Evolutionary conservation across 2,329 filamentous ascomycete species (phyloP).

Genomic region (Coniochaeta sp.): DNA sequence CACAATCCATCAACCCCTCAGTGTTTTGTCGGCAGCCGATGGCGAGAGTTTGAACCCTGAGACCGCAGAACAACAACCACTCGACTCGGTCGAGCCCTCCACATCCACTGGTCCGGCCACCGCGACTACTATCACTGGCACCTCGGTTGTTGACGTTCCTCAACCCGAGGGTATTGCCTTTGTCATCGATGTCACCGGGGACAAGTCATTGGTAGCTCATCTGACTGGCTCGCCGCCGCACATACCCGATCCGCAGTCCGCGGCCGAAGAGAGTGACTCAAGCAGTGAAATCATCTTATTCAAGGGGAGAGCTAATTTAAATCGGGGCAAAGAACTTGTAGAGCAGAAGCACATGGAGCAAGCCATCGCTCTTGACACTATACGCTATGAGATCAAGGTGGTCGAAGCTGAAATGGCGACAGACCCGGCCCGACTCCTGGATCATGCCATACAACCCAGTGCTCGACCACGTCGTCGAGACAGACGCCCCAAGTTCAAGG

Average conservation of each 20-base stretch:
- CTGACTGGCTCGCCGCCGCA: constrained; percentile 4
- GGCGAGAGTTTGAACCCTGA: background rate
- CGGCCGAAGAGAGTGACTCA: constrained; percentile 35
- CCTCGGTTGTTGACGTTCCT: background rate
- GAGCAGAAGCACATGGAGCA: background rate
- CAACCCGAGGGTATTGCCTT: constrained; percentile 15
- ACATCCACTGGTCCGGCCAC: background rate
- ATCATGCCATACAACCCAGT: background rate
- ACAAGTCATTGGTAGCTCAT: constrained; percentile 12
- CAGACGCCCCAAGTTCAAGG: constrained; percentile 2
- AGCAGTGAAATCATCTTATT: constrained; percentile 71
- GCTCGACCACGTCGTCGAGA: background rate
- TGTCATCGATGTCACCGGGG: constrained; percentile 29
- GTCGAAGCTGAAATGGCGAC: constrained; percentile 11
- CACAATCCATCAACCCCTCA: background rate
- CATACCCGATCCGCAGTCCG: constrained; percentile 11
- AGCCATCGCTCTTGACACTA: constrained; percentile 11
- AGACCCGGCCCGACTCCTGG: background rate
- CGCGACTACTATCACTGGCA: background rate
- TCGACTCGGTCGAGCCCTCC: background rate
- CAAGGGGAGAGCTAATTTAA: constrained; percentile 24
- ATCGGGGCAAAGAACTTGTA: constrained; percentile 1
- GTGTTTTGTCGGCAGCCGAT: background rate
- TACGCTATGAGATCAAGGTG: constrained; percentile 24
- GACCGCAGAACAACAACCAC: background rate